Conservation (phyloP, 257 asterid species). For the Sherardia arvensis region DNA sequence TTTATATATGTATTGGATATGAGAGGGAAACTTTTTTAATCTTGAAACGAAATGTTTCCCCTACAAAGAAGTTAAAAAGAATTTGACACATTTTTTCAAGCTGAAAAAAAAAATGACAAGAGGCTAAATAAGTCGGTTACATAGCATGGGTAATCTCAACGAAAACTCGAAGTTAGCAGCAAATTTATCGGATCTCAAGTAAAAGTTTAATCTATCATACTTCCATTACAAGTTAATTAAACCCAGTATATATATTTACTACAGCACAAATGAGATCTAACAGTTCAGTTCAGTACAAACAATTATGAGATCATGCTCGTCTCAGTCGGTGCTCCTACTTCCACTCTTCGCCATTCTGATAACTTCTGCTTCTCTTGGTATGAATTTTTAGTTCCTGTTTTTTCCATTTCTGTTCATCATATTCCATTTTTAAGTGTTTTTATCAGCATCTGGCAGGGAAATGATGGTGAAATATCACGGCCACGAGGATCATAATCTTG, state of each 20-base stretch:
- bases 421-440: background rate
- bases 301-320: background rate
- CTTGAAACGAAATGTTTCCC: no score
- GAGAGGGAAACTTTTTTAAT: no score
- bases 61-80: no score
- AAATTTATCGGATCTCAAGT: conserved; percentile 16
- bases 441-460: conserved; percentile 35
- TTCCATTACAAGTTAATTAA: background rate
- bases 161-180: background rate
- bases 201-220: conserved; percentile 1
- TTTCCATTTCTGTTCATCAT: background rate
- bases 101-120: background rate
- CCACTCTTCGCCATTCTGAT: conserved; percentile 20
- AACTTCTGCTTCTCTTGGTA: conserved; percentile 34
- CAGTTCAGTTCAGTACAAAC: background rate
- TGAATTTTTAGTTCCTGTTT: no score
- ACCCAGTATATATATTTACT: background rate
- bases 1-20: no score
- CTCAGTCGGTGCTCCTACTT: conserved; percentile 7
- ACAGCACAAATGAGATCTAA: background rate
- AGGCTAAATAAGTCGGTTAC: background rate
- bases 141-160: background rate
- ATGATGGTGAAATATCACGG: conserved; percentile 11
- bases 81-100: background rate
- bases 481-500: background rate